Percentiles rank a stretch among this genome's conserved stretches.
Evolutionary conservation across 768 basidiomycete genomes (phyloP).

Genomic region (Psilocybe cyanescens): DNA sequence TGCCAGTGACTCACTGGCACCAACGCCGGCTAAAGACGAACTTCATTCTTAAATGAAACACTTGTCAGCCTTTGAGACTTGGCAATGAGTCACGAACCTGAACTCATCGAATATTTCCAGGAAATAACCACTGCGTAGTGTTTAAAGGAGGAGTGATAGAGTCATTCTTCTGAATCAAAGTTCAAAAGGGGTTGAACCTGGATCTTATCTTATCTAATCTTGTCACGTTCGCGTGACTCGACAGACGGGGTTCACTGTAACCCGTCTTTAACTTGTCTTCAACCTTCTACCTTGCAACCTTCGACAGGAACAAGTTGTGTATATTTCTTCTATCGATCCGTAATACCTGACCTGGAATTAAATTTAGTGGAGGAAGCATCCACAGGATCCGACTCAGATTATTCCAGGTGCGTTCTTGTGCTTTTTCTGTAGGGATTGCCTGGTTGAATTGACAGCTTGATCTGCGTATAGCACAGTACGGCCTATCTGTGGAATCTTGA

Average conservation of each 20-base stretch:
- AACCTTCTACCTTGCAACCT: not conserved
- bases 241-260: not conserved
- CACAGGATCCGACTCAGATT: constrained; percentile 93
- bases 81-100: no score
- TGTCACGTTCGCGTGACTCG: constrained; percentile 9
- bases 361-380: constrained; percentile 80
- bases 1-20: no score
- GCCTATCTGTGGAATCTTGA: constrained; percentile 5
- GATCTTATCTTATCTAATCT: constrained; percentile 22
- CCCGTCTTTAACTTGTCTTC: not conserved
- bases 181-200: no score
- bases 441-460: constrained; percentile 13
- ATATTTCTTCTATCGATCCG: not conserved
- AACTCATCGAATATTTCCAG: no score
- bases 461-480: constrained; percentile 39
- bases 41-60: no score
- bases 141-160: no score
- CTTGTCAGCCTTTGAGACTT: no score
- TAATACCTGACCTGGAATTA: not conserved
- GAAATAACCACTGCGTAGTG: no score
- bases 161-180: no score
- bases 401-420: constrained; percentile 79
- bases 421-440: constrained; percentile 15
- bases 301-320: constrained; percentile 20
- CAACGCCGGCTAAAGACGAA: no score